Base-by-base conservation (phyloP, 805 yeast genomes). In the Candida nitratophila region DNA sequence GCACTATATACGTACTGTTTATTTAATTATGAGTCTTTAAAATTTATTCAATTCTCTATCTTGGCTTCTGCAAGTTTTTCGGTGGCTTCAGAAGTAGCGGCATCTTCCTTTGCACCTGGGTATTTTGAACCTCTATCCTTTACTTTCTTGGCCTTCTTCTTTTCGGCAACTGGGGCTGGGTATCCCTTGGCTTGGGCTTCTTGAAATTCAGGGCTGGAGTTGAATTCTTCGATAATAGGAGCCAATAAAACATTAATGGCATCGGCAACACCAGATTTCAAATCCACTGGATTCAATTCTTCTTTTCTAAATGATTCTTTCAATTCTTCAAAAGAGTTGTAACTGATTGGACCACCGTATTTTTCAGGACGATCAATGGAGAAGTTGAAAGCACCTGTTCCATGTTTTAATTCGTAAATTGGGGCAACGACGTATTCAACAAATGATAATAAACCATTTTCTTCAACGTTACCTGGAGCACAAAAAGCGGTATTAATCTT, bases 401-500 rank as follows among this genome's bases (percentile, higher is more conserved):
- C 85, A 31, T 71, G 51, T 63, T 83, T 81, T 59, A 91, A 74
- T 63, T 81, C 90, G 58, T 86, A 82, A 51, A 90, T 82, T 52
- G 99, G 99, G 49, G 81, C 81, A 40, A 91, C 65, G 41, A 91
- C 96, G 57, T 73, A 80, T 65, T 91, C 85, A 46, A 90, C 70
- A 60, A 93, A 91, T 0, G 97, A 78, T 45, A 93, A 69, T 47
- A 93, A 71, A 33, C 99, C 99, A 60, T 93, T 93, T 51, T 86
- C 95, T 55, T 84, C 93, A 37, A 89, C 82, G 49, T 74, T 82
- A 59, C 98, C 98, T 22, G 98, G 96, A 21, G 96, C 90, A 70
- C 97, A 93, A 73, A 76, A 91, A 2, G 99, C 99, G 57, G 86
- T 77, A 55, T 80, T 79, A 55, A 93, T 80, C 76, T 93, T 93